Conservation (phyloP, 2,329 filamentous ascomycete genomes). For the Drechslerella coelobrocha region DNA sequence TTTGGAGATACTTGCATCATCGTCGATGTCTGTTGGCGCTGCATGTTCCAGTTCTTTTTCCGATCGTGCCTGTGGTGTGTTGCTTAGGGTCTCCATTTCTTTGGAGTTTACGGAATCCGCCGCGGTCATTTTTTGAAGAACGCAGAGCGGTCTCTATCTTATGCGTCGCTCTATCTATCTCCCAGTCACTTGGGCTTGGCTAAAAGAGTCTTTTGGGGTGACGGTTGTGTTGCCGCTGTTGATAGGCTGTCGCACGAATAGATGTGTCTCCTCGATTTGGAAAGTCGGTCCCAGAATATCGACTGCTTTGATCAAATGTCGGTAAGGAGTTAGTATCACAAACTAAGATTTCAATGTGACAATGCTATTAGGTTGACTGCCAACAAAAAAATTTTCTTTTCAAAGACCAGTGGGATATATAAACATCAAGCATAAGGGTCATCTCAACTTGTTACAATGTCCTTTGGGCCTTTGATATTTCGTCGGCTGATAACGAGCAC, state of each 20-base stretch:
- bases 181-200: too few relatives aligned
- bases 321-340: too few relatives aligned
- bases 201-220: too few relatives aligned
- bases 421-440: not conserved
- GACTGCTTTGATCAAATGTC: too few relatives aligned
- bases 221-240: too few relatives aligned
- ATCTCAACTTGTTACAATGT: not conserved
- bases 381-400: too few relatives aligned
- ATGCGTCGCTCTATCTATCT: too few relatives aligned
- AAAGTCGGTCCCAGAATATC: too few relatives aligned
- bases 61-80: conserved; percentile 35
- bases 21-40: not conserved
- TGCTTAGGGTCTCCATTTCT: conserved; percentile 37
- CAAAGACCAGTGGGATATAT: not conserved
- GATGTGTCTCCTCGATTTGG: too few relatives aligned
- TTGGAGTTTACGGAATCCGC: conserved; percentile 41
- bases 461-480: not conserved
- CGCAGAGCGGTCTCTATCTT: not conserved
- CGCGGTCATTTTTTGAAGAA: conserved; percentile 16
- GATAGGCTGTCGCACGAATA: too few relatives aligned
- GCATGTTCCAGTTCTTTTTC: conserved; percentile 33
- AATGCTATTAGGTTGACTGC: too few relatives aligned
- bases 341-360: too few relatives aligned
- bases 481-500: not conserved
- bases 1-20: conserved; percentile 20